phyloP scores from a whole-genome alignment of 495 filamentous ascomycete species.

The Aspergillus leporis region DNA sequence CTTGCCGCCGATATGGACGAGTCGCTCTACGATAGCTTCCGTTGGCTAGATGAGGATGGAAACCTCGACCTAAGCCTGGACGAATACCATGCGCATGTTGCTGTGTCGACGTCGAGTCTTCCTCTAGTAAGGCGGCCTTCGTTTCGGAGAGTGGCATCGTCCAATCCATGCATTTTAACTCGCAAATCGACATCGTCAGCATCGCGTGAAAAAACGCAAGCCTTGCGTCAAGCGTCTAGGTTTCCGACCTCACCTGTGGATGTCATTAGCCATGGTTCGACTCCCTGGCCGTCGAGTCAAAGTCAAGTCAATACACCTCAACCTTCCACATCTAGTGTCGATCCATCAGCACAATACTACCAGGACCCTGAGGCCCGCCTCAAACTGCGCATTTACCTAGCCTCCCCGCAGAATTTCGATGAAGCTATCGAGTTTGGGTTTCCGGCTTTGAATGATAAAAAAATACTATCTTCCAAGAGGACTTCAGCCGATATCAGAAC shows the following conservation, averaged over 20 bases:
- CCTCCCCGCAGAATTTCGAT: conserved; percentile 92
- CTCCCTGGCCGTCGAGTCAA: conserved; percentile 35
- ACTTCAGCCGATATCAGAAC: conserved; percentile 10
- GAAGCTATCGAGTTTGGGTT: conserved; percentile 94
- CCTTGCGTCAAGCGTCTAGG: conserved; percentile 14
- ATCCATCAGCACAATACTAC: conserved; percentile 78
- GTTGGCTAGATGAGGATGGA: conserved; percentile 79
- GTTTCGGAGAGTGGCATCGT: conserved; percentile 52
- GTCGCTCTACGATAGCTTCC: conserved; percentile 66
- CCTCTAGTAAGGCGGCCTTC: conserved; percentile 35
- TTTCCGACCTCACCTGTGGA: conserved; percentile 15
- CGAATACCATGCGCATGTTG: conserved; percentile 51
- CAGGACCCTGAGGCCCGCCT: conserved; percentile 87
- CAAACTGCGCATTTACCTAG: conserved; percentile 84
- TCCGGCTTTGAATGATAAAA: conserved; percentile 57
- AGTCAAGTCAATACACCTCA: conserved; percentile 24
- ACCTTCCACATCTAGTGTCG: conserved; percentile 58
- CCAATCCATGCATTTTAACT: conserved; percentile 27
- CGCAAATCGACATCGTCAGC: conserved; percentile 17
- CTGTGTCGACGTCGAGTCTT: conserved; percentile 28
- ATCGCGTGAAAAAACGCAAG: conserved; percentile 9
- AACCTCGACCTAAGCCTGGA: conserved; percentile 70
- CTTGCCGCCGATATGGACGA: conserved; percentile 46
- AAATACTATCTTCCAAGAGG: conserved; percentile 29
- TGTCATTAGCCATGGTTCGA: conserved; percentile 48